These are phyloP conservation scores for Trypanosoma platydactyli DNA, from an alignment of 208 protist species.

Conservation along the genomic window DNA sequence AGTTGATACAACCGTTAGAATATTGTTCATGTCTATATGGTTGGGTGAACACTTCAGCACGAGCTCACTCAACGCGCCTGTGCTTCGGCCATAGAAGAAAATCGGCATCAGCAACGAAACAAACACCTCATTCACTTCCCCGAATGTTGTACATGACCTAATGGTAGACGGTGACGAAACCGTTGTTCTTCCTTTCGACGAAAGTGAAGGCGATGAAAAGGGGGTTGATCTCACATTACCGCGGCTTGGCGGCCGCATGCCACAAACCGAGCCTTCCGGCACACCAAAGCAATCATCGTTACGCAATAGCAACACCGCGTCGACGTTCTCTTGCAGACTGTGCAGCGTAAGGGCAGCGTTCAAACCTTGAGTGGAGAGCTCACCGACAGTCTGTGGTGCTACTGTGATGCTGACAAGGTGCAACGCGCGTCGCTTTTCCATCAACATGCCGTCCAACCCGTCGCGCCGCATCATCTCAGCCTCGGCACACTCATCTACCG, in stretches of 20 bases:
- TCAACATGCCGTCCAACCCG: constrained; percentile 73
- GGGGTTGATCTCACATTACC: not conserved
- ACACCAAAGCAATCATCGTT: constrained; percentile 62
- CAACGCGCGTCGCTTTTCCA: constrained; percentile 65
- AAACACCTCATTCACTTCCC: constrained; percentile 82
- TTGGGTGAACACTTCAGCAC: constrained; percentile 47
- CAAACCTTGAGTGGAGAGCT: constrained; percentile 76
- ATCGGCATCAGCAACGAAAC: constrained; percentile 73
- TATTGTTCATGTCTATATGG: constrained; percentile 38
- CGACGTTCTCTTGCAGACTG: constrained; percentile 46
- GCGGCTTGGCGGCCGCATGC: too few relatives aligned
- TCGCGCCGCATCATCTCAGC: constrained; percentile 51
- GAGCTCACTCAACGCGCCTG: constrained; percentile 33
- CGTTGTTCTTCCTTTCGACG: not conserved
- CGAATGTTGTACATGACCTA: constrained; percentile 66
- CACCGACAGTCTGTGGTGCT: constrained; percentile 64
- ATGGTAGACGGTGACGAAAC: constrained; percentile 26
- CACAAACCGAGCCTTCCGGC: not conserved
- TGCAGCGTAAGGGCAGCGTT: constrained; percentile 79
- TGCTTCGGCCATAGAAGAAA: constrained; percentile 48
- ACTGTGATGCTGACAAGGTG: constrained; percentile 73
- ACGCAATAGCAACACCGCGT: constrained; percentile 76
- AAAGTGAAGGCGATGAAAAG: not conserved
- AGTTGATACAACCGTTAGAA: constrained; percentile 70
- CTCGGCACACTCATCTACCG: constrained; percentile 61